Percentiles rank a stretch among this genome's conserved stretches.
Evolutionary conservation across 2,329 filamentous ascomycete species (phyloP).

Genomic region (Scorias spongiosa): DNA sequence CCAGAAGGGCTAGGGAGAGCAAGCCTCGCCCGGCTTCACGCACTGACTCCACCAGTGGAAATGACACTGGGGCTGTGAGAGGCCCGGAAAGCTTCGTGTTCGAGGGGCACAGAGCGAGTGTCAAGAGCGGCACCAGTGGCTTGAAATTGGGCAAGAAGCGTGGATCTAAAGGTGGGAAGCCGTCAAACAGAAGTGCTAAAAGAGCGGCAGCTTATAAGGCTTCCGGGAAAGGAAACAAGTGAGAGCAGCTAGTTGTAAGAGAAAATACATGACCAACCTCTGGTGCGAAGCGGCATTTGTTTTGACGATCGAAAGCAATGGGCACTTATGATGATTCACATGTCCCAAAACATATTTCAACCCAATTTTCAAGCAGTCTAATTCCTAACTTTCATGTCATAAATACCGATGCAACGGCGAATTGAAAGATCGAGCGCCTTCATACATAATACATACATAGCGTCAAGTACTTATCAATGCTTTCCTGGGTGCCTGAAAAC

Average conservation of each 20-base stretch:
- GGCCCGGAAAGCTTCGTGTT: constrained; percentile 61
- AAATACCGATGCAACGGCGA: too few species aligned
- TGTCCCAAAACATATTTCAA: too few species aligned
- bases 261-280: too few species aligned
- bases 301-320: too few species aligned
- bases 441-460: too few species aligned
- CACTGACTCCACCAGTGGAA: constrained; percentile 4
- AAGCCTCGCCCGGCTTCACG: constrained; percentile 1
- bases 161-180: constrained; percentile 27
- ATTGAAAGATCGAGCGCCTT: too few species aligned
- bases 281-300: too few species aligned
- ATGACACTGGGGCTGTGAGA: constrained; percentile 24
- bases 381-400: too few species aligned
- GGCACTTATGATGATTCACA: too few species aligned
- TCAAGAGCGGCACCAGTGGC: constrained; percentile 49
- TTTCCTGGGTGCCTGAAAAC: too few species aligned
- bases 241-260: neutral
- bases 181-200: constrained; percentile 28
- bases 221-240: constrained; percentile 20
- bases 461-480: too few species aligned
- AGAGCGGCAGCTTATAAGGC: constrained; percentile 33
- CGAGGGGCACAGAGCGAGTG: constrained; percentile 61
- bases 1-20: constrained; percentile 1
- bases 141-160: constrained; percentile 42
- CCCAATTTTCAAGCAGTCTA: too few species aligned